A percentile compares a stretch with the other conserved stretches of the same genome.
These are phyloP conservation scores for Ambrosia artemisiifolia DNA, from an alignment of 129 eudicot species.

Conservation along the genomic window DNA sequence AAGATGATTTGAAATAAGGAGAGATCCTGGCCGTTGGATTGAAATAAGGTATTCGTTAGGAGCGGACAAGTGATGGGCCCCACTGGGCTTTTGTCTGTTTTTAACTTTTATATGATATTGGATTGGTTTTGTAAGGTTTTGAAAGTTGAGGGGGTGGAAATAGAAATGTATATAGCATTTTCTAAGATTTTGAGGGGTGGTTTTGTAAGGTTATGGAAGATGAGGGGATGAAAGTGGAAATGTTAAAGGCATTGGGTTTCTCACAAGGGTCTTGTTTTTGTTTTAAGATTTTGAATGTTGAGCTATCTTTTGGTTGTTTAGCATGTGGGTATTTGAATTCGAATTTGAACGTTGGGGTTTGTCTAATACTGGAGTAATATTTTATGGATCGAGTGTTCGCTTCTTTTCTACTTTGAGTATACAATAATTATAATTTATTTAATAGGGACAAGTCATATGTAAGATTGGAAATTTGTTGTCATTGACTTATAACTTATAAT, in stretches of 20 bases:
- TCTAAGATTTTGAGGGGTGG: background rate
- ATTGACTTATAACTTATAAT: background rate
- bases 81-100: conserved; percentile 39
- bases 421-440: background rate
- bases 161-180: no score
- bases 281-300: conserved; percentile 32
- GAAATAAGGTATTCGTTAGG: conserved; percentile 63
- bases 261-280: conserved; percentile 11
- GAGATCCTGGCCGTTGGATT: conserved; percentile 58
- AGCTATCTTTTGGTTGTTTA: conserved; percentile 25
- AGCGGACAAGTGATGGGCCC: conserved; percentile 68
- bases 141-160: background rate
- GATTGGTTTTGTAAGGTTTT: background rate
- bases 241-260: conserved; percentile 21
- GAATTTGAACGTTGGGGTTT: conserved; percentile 56
- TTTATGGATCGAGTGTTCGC: conserved; percentile 15
- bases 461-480: background rate
- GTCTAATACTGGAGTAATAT: conserved; percentile 27
- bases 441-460: background rate
- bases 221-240: conserved; percentile 16
- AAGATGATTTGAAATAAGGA: conserved; percentile 53
- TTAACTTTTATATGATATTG: conserved; percentile 6
- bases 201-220: background rate
- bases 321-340: conserved; percentile 63
- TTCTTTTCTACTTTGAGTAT: conserved; percentile 25